Percentiles rank a stretch among this genome's conserved stretches.
These are phyloP conservation scores for Coniferiporia weirii DNA, from an alignment of 1,284 basidiomycete genomes.

Conservation along the genomic window DNA sequence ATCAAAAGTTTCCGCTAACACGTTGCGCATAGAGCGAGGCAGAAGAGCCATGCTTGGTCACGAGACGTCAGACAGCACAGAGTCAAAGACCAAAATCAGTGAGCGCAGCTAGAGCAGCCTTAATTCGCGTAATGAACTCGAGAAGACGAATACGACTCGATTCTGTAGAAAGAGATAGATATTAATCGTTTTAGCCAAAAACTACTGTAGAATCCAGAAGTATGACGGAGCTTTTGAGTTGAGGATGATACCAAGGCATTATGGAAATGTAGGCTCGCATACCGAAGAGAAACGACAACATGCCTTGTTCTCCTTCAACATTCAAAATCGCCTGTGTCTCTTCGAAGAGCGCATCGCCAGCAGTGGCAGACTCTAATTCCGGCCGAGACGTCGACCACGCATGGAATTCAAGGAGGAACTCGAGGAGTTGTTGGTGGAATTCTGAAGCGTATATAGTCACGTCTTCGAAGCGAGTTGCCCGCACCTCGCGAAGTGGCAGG, in stretches of 20 bases:
- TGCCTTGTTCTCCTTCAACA: conserved; percentile 36
- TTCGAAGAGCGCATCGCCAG: conserved; percentile 20
- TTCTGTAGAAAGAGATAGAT: conserved; percentile 13
- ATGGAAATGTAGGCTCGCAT: conserved; percentile 9
- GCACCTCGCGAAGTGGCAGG: not conserved
- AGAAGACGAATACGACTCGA: conserved; percentile 21
- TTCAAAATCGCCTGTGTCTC: conserved; percentile 25
- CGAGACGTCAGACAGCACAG: too few relatives aligned
- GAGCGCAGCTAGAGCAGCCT: conserved; percentile 21
- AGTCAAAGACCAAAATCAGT: conserved; percentile 26
- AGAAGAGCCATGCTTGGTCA: too few relatives aligned
- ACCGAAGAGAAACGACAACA: conserved; percentile 27
- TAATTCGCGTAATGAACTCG: conserved; percentile 23
- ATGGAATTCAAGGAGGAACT: conserved; percentile 14
- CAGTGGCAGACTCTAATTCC: conserved; percentile 15
- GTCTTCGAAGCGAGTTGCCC: too few relatives aligned
- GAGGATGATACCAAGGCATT: not conserved
- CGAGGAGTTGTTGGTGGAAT: conserved; percentile 15
- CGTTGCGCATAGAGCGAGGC: too few relatives aligned
- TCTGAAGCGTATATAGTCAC: conserved; percentile 18
- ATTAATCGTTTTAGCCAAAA: not conserved
- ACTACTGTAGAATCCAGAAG: not conserved
- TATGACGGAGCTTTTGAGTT: not conserved
- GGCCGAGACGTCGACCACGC: conserved; percentile 15
- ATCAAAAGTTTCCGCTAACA: too few relatives aligned